phyloP scores from a whole-genome alignment of 805 yeast species.

The Komagataella kurtzmanii region DNA sequence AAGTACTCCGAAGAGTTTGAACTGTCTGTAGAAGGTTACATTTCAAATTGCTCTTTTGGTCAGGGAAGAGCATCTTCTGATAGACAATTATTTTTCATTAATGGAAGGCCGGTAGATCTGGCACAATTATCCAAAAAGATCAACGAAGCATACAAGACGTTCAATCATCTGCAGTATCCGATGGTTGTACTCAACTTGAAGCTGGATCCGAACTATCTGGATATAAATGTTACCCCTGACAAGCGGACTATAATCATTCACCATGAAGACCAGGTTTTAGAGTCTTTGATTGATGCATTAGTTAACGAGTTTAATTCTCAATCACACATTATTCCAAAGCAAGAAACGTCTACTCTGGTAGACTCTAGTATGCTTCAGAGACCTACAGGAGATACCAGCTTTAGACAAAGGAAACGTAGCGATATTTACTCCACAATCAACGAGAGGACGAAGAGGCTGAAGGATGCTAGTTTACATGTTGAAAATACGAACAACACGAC shows the following conservation, averaged over 20 bases:
- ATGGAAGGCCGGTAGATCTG: conserved; percentile 59
- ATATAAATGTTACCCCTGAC: conserved; percentile 87
- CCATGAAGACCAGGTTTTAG: conserved; percentile 38
- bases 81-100: conserved; percentile 64
- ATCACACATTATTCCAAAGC: conserved; percentile 25
- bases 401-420: conserved; percentile 1
- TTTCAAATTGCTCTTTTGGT: conserved; percentile 74
- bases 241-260: conserved; percentile 62
- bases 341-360: conserved; percentile 13
- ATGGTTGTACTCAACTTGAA: conserved; percentile 47
- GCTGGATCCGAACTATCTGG: conserved; percentile 41
- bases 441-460: neutral
- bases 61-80: conserved; percentile 61
- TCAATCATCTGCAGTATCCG: conserved; percentile 65
- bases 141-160: conserved; percentile 62
- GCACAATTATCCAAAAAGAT: conserved; percentile 42
- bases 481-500: neutral
- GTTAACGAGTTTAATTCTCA: conserved; percentile 27
- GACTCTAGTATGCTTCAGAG: conserved; percentile 3
- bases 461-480: neutral
- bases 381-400: neutral
- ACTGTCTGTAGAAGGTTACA: conserved; percentile 34
- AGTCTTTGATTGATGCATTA: conserved; percentile 28
- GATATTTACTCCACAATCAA: neutral
- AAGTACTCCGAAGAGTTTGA: conserved; percentile 7